Percentiles rank a stretch among this genome's conserved stretches.
phyloP scores from a whole-genome alignment of 176 grass and related monocot genomes.

The Juncus effusus region DNA sequence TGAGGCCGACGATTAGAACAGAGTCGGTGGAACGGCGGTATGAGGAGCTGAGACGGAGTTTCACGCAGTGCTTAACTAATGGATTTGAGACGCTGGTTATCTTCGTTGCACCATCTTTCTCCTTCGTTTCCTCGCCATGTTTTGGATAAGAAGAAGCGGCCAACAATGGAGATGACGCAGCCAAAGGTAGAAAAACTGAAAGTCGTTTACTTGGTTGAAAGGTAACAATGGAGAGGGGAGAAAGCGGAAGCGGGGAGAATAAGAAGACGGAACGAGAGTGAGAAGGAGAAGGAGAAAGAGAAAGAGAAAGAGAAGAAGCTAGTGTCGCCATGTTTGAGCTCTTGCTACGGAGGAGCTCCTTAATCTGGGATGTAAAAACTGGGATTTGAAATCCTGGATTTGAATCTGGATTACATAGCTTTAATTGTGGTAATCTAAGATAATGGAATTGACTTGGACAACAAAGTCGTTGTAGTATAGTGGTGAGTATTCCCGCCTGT shows the following conservation, averaged over 20 bases:
- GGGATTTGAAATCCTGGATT: too few species aligned
- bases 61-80: conserved; percentile 89
- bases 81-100: conserved; percentile 80
- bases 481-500: conserved; percentile 54
- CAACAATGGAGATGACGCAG: background rate
- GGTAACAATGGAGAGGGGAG: background rate
- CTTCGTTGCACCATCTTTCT: conserved; percentile 29
- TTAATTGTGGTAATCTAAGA: too few species aligned
- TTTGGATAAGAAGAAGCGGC: conserved; percentile 8
- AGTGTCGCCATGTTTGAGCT: background rate
- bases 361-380: too few species aligned
- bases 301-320: background rate
- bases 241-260: background rate
- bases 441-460: too few species aligned
- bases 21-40: conserved; percentile 55
- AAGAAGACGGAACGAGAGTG: background rate
- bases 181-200: conserved; percentile 5
- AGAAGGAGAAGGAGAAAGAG: background rate
- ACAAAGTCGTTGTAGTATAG: conserved; percentile 50
- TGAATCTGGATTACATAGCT: too few species aligned
- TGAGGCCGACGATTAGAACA: conserved; percentile 67
- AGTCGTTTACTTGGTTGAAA: background rate
- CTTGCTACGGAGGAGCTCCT: too few species aligned
- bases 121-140: background rate
- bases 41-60: conserved; percentile 66